phyloP scores from a whole-genome alignment of 2,329 filamentous ascomycete genomes.

The Tetracladium maxilliforme region DNA sequence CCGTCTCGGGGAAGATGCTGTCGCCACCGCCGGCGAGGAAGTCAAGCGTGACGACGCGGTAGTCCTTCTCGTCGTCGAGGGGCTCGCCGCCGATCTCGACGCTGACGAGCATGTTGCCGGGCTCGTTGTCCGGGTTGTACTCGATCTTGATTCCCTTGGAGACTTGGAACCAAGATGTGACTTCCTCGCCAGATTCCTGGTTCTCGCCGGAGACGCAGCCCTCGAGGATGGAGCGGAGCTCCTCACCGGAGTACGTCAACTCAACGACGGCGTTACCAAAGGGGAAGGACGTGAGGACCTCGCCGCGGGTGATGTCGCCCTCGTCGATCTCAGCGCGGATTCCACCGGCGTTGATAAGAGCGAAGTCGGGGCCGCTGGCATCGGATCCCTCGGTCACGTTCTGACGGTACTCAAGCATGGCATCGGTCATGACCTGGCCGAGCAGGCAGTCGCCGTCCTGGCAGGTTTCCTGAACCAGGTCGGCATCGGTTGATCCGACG shows the following conservation, averaged over 20 bases:
- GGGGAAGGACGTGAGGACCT: slow-evolving; percentile 49
- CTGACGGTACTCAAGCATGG: slow-evolving; percentile 44
- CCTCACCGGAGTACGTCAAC: slow-evolving; percentile 32
- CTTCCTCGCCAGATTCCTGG: slow-evolving; percentile 32
- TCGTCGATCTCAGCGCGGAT: slow-evolving; percentile 47
- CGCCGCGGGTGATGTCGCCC: slow-evolving; percentile 46
- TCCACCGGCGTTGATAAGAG: slow-evolving; percentile 48
- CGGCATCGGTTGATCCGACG: slow-evolving; percentile 36
- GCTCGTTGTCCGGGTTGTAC: slow-evolving; percentile 35
- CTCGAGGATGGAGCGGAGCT: slow-evolving; percentile 42
- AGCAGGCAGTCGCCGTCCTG: slow-evolving; percentile 41
- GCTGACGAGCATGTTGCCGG: slow-evolving; percentile 33
- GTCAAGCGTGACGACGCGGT: slow-evolving; percentile 46
- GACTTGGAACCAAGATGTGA: slow-evolving; percentile 47
- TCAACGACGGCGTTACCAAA: slow-evolving; percentile 52
- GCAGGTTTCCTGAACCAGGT: slow-evolving; percentile 44
- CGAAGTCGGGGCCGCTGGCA: slow-evolving; percentile 28
- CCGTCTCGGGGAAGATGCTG: slow-evolving; percentile 33
- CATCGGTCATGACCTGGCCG: slow-evolving; percentile 39
- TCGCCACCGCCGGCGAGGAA: slow-evolving; percentile 49
- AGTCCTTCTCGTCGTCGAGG: slow-evolving; percentile 29
- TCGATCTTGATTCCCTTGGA: slow-evolving; percentile 38
- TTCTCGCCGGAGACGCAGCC: slow-evolving; percentile 40
- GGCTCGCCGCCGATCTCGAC: slow-evolving; percentile 32
- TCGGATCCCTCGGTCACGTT: slow-evolving; percentile 23